Conservation (phyloP, 805 yeast species). For the Pichia membranifaciens region DNA sequence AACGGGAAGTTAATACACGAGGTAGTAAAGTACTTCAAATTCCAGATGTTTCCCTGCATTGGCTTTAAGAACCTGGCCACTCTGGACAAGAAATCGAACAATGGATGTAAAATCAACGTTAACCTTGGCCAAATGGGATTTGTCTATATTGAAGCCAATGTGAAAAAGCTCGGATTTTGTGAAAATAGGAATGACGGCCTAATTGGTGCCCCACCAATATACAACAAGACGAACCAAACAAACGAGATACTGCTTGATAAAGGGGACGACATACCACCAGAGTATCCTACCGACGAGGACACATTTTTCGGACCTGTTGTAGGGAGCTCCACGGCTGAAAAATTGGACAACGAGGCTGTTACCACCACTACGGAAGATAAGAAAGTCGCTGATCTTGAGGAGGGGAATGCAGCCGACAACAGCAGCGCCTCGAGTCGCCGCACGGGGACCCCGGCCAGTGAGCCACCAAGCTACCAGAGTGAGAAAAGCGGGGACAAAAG, state of each 20-base stretch:
- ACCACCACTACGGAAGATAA: not conserved
- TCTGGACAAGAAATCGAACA: conserved; percentile 24
- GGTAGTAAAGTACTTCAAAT: conserved; percentile 41
- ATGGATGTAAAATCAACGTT: conserved; percentile 46
- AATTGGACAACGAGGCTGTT: not conserved
- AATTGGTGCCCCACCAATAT: conserved; percentile 36
- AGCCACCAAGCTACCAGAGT: conserved; percentile 28
- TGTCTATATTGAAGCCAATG: conserved; percentile 85
- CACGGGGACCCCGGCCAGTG: conserved; percentile 20
- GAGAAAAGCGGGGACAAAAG: conserved; percentile 12
- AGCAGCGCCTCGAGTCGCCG: too few species aligned
- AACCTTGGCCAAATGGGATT: conserved; percentile 86
- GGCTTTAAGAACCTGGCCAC: conserved; percentile 38
- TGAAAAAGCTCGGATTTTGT: conserved; percentile 51
- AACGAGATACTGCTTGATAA: conserved; percentile 56
- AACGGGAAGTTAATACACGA: conserved; percentile 51
- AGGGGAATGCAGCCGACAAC: not conserved
- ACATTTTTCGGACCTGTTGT: conserved; percentile 48
- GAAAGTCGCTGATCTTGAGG: not conserved
- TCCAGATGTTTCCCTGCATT: conserved; percentile 48
- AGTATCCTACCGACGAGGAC: conserved; percentile 58
- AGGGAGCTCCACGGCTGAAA: not conserved
- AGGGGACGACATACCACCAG: conserved; percentile 71
- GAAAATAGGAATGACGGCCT: conserved; percentile 39
- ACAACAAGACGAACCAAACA: conserved; percentile 24